Evolutionary conservation across 306 rosid genomes (phyloP).

Genomic region (Quercus glauca): DNA sequence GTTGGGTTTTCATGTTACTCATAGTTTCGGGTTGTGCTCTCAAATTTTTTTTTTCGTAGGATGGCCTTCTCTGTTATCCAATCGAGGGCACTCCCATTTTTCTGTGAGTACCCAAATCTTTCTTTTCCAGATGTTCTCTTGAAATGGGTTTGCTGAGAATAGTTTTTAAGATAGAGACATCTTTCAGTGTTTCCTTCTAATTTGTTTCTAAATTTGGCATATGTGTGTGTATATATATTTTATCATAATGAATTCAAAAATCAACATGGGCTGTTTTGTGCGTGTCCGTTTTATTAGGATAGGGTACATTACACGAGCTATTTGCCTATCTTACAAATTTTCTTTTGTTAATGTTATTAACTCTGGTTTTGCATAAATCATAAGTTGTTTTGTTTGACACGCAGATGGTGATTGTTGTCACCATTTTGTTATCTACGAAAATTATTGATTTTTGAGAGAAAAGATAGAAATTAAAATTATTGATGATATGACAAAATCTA

Average conservation of each 20-base stretch:
- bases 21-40: not conserved
- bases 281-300: not conserved
- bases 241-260: not conserved
- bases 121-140: not conserved
- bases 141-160: not conserved
- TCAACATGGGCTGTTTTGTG: not conserved
- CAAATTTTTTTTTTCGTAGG: conserved; percentile 12
- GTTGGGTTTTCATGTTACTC: not conserved
- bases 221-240: not conserved
- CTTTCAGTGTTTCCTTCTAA: not conserved
- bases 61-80: conserved; percentile 22
- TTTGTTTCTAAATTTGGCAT: not conserved
- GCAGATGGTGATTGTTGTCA: not conserved
- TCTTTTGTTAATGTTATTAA: not conserved
- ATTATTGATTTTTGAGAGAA: no score
- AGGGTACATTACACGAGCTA: not conserved
- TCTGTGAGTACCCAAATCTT: conserved; percentile 20
- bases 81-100: conserved; percentile 12
- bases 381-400: not conserved
- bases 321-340: not conserved
- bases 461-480: no score
- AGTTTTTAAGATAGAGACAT: not conserved
- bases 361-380: not conserved
- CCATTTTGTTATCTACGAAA: not conserved
- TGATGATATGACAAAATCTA: no score